phyloP scores from a whole-genome alignment of 2,329 filamentous ascomycete genomes.

The Exophiala aquamarina region DNA sequence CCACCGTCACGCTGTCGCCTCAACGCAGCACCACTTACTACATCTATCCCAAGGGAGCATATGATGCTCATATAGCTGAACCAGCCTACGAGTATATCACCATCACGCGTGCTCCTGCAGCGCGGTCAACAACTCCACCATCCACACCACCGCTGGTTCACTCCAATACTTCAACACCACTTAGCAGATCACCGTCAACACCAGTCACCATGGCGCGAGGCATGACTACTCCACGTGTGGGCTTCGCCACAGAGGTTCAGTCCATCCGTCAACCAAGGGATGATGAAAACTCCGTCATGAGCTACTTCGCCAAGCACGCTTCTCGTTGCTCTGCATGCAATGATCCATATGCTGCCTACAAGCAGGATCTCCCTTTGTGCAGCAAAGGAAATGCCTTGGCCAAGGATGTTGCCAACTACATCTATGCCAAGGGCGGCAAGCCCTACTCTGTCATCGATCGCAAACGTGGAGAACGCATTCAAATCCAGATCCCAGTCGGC shows the following conservation, averaged over 20 bases:
- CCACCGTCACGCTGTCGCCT: constrained; percentile 26
- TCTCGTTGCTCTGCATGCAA: constrained; percentile 34
- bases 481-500: constrained; percentile 43
- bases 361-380: constrained; percentile 34
- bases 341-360: constrained; percentile 32
- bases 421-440: constrained; percentile 37
- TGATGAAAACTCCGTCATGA: constrained; percentile 38
- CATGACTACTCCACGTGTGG: constrained; percentile 22
- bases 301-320: constrained; percentile 36
- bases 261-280: constrained; percentile 29
- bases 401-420: constrained; percentile 35
- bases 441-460: constrained; percentile 44
- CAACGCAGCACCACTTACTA: constrained; percentile 26
- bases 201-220: constrained; percentile 22
- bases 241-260: constrained; percentile 24
- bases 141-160: constrained; percentile 20
- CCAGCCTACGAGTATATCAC: constrained; percentile 22
- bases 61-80: constrained; percentile 10
- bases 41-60: constrained; percentile 20
- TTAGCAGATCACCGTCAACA: constrained; percentile 16
- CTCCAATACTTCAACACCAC: constrained; percentile 23
- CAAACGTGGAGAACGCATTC: constrained; percentile 37
- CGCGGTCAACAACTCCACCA: constrained; percentile 6
- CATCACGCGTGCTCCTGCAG: constrained; percentile 19
- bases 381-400: constrained; percentile 35